A percentile compares a stretch with the other conserved stretches of the same genome.
Conservation (phyloP, 495 filamentous ascomycete genomes). For the Trichoderma gamsii region DNA sequence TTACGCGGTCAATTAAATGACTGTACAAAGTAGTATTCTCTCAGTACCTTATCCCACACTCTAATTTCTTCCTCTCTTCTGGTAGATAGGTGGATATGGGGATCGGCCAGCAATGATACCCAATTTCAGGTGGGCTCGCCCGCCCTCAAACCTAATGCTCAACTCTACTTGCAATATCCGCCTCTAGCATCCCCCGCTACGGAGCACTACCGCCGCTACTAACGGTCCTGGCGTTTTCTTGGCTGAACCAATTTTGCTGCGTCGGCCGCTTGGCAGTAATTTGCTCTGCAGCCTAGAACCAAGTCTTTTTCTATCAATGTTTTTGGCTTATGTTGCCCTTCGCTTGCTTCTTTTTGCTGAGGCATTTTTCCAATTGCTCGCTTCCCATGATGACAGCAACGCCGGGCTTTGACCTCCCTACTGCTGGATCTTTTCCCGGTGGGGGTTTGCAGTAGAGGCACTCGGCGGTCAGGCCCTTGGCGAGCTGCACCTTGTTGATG, state of each 20-base stretch:
- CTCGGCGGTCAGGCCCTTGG: background rate
- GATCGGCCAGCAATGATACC: background rate
- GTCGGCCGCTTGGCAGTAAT: background rate
- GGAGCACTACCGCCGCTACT: background rate
- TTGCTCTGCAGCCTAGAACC: background rate
- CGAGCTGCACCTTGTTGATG: slow-evolving; percentile 6
- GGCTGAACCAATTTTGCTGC: background rate
- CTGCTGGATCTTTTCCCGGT: background rate
- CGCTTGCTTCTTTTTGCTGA: background rate
- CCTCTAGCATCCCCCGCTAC: background rate
- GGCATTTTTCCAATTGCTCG: background rate
- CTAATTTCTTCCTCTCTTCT: too few relatives aligned
- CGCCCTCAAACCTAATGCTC: background rate
- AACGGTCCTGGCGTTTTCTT: background rate
- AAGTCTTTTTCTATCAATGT: background rate
- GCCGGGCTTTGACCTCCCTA: background rate
- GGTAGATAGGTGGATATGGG: too few relatives aligned
- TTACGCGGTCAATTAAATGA: too few relatives aligned
- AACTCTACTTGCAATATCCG: slow-evolving; percentile 14
- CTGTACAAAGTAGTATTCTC: too few relatives aligned
- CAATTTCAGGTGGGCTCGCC: background rate
- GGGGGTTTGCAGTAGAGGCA: background rate
- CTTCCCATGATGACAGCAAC: slow-evolving; percentile 12
- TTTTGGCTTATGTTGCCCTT: background rate
- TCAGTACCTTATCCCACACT: too few relatives aligned